These are phyloP conservation scores for Cantharellus cinnabarinus DNA, from an alignment of 768 basidiomycete species.

Conservation along the genomic window DNA sequence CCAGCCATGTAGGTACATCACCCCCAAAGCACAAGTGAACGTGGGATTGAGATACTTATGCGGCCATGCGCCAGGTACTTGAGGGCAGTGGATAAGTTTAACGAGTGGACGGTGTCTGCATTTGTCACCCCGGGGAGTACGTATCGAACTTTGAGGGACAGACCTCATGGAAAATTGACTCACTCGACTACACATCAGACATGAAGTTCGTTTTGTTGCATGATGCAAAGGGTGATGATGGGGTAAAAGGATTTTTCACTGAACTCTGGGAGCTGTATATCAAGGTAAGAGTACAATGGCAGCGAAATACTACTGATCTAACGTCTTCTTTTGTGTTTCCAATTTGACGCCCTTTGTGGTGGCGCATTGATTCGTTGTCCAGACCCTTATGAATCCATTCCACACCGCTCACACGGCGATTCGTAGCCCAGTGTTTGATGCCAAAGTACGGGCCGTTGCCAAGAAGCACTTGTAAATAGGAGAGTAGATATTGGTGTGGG, in stretches of 20 bases:
- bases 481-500: not conserved
- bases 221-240: slow-evolving; percentile 93
- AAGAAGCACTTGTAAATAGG: slow-evolving; percentile 43
- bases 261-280: slow-evolving; percentile 96
- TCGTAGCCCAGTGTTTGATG: slow-evolving; percentile 63
- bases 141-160: slow-evolving; percentile 15
- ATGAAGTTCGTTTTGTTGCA: slow-evolving; percentile 90
- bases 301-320: not conserved
- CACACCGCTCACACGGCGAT: slow-evolving; percentile 76
- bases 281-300: slow-evolving; percentile 38
- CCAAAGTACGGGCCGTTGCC: slow-evolving; percentile 65
- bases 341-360: slow-evolving; percentile 1
- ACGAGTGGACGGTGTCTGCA: slow-evolving; percentile 95
- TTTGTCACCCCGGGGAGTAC: slow-evolving; percentile 90
- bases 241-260: slow-evolving; percentile 77
- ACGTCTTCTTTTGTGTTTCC: not conserved
- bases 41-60: not conserved
- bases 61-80: slow-evolving; percentile 47
- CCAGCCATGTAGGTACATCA: slow-evolving; percentile 41
- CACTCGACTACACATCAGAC: slow-evolving; percentile 27
- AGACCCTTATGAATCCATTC: slow-evolving; percentile 92
- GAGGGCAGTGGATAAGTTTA: slow-evolving; percentile 89
- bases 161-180: not conserved
- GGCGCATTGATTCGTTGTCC: slow-evolving; percentile 3
- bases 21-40: not conserved